Conservation (phyloP, 371 early-diverging fungal species). For the Mycotypha africana region DNA sequence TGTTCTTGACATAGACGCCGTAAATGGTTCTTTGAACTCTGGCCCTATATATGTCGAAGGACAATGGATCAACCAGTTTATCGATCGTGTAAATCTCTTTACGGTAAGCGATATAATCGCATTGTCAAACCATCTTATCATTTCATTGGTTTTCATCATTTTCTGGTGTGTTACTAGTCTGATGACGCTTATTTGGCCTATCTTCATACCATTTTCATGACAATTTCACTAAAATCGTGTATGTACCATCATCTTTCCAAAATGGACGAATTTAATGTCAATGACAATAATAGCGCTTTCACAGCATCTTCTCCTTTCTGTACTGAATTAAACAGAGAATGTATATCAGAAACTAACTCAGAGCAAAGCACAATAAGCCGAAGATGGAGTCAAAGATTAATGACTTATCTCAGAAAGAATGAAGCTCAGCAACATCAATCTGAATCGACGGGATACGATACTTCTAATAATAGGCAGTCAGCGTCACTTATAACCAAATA, state of each 20-base stretch:
- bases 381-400: conserved; percentile 38
- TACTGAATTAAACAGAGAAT: conserved; percentile 3
- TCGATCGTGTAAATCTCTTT: conserved; percentile 18
- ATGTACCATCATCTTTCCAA: conserved; percentile 32
- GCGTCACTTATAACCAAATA: too few species aligned
- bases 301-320: not conserved
- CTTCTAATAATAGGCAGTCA: too few species aligned
- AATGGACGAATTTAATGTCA: conserved; percentile 8
- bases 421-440: conserved; percentile 17
- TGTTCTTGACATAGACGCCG: conserved; percentile 25
- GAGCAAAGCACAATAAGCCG: conserved; percentile 10
- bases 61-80: conserved; percentile 36
- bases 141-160: not conserved
- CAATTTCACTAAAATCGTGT: conserved; percentile 35
- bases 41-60: conserved; percentile 44
- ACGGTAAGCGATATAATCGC: too few species aligned
- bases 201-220: conserved; percentile 35
- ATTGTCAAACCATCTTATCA: too few species aligned
- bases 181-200: conserved; percentile 32
- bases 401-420: conserved; percentile 35
- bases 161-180: conserved; percentile 17
- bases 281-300: too few species aligned
- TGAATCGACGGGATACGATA: too few species aligned
- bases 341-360: conserved; percentile 14
- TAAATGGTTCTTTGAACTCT: conserved; percentile 24